Evolutionary conservation across 331 rosid species (phyloP), one percentile per base, ranked within the genome.

Genomic region (Stylosanthes scabra): DNA sequence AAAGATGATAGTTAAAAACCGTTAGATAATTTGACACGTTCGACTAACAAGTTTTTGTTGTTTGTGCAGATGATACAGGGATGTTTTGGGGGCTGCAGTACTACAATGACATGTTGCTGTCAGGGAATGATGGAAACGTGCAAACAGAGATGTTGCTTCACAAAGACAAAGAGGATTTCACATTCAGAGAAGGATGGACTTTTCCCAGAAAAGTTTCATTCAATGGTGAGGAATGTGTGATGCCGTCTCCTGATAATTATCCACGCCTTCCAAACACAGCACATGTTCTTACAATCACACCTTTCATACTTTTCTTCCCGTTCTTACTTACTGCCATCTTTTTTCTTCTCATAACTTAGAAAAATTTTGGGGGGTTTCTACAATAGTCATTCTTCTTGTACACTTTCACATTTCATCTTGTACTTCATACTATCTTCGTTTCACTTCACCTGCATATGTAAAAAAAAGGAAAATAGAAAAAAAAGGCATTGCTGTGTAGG

Each of bases 201-300:
- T 90, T 92, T 76, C 97, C 94, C 0, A 88, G 92, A 75, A 92
- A 62, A 71, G 74, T 92, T 68, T 80, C 85, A 12, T 92, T 90
- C 44, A 86, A 92, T 69, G 96, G 97, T 0, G 94, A 92, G 69
- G 91, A 83, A 25, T 92, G 97, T 79, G 97, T 88, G 3, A 83
- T 90, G 91, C 92, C 98, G 8, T 81, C 88, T 60, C 96, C 96
- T 6, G 88, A 89, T 11, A 65, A 81, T 1, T 92, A 83, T 55
- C 97, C 94, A 0, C 59, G 64, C 34, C 91, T 92, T 3, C 97
- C 96, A 47, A 88, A 81, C 70, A 3, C 65, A 49, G 85, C 77
- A 55, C 75, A 63, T 68, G 13, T 13, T 47, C 42, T 46, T 5
- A 50, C 56, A 15, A 41, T 34, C 44, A 72, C 0, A 13, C 56